Evolutionary conservation across 768 basidiomycete genomes (phyloP), one percentile per base, ranked within the genome.

Genomic region (Rhodotorula diobovata): DNA sequence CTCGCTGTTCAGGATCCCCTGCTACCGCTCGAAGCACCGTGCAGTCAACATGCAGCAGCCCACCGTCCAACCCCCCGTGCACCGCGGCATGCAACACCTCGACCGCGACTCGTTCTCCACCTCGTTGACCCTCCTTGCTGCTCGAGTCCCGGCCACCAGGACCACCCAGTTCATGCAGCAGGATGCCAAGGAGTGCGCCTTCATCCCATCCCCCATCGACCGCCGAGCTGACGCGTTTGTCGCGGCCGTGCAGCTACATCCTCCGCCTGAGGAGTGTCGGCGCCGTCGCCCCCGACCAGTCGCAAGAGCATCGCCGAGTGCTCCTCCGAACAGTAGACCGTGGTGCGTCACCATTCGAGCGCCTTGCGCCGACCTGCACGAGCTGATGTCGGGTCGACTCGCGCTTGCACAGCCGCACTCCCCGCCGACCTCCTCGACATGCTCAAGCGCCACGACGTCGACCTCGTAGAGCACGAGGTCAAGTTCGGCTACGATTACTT

Each of bases 401-500:
- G 73, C 73, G 72, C n/a, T n/a, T 81, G 80, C 85, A 82, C 81
- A 92, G 91, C 85, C 80, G 85, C 89, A 64, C 83, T 94, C 78
- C 81, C 87, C 35, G 78, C 80, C 16, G 85, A 87, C 43, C 84
- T 86, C 53, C 80, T 81, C 59, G 81, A 84, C 11, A 86, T 87
- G 73, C 79, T 96, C 67, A 79, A 83, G 37, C 79, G 81, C n/a
- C 84, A 88, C 74, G 80, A 84, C 8, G 83, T 82, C 48, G 86
- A 85, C 12, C 78, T 72, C 32, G 82, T 85, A 15, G 80, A 82
- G 25, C 85, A 91, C 77, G 81, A 81, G 1, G 71, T 98, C 53
- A 81, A 87, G 34, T 81, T 98, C 54, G 85, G 86, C 66, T 98
- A 97, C 79, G 84, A 89, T 77, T 89, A 91, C 80, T 98, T 95